phyloP scores from a whole-genome alignment of 805 yeast species.

The Saccharomycopsis sp. region DNA sequence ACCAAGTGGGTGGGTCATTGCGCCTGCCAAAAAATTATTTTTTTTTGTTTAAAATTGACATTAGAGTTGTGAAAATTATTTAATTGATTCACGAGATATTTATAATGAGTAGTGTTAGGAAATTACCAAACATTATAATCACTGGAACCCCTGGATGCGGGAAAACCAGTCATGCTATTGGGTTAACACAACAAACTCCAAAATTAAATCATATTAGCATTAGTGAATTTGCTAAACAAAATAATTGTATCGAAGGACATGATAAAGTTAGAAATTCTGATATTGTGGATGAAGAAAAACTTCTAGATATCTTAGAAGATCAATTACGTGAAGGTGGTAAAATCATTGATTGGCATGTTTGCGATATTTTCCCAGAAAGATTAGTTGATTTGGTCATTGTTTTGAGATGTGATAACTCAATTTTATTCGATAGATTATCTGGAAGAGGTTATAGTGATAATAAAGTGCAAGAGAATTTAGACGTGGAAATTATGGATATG shows the following conservation, averaged over 20 bases:
- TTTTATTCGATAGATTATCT: conserved; percentile 63
- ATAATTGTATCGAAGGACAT: conserved; percentile 69
- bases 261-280: conserved; percentile 79
- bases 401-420: conserved; percentile 62
- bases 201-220: conserved; percentile 47
- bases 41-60: no score
- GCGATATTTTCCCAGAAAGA: conserved; percentile 90
- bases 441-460: conserved; percentile 69
- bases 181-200: conserved; percentile 37
- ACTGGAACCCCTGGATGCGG: conserved; percentile 85
- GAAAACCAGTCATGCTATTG: conserved; percentile 65
- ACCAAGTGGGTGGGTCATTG: no score
- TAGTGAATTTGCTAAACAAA: conserved; percentile 71
- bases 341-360: conserved; percentile 95
- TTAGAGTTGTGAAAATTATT: no score
- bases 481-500: conserved; percentile 95
- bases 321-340: conserved; percentile 75
- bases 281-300: conserved; percentile 86
- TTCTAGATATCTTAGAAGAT: conserved; percentile 72
- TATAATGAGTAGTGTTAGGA: conserved; percentile 1
- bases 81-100: no score
- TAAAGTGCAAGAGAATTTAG: conserved; percentile 84
- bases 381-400: conserved; percentile 89
- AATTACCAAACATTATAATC: conserved; percentile 67
- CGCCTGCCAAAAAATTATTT: no score